These are phyloP conservation scores for Ascobolus immersus DNA, from an alignment of 495 filamentous ascomycete species.

Conservation along the genomic window DNA sequence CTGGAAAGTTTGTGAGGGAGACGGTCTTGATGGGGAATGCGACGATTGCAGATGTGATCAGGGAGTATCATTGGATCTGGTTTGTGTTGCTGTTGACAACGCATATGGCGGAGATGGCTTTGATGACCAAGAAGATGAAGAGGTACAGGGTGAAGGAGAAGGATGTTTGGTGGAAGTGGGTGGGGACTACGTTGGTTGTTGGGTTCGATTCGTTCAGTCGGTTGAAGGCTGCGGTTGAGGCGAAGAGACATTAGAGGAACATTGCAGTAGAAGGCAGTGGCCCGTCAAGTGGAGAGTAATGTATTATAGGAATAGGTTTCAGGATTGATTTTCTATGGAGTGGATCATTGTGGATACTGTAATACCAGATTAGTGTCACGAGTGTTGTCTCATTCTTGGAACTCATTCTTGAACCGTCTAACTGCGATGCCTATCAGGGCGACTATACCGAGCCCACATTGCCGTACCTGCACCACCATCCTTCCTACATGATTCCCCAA, in stretches of 20 bases:
- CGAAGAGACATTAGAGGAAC: conserved; percentile 18
- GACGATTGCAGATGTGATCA: conserved; percentile 22
- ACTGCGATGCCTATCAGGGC: too few species aligned
- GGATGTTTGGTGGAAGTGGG: conserved; percentile 36
- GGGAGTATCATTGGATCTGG: conserved; percentile 18
- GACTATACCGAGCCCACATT: too few species aligned
- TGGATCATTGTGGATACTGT: too few species aligned
- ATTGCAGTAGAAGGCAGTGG: too few species aligned
- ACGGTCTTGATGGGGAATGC: conserved; percentile 20
- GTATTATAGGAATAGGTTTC: too few species aligned
- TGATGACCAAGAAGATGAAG: conserved; percentile 26
- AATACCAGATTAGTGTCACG: too few species aligned
- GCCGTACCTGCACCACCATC: too few species aligned
- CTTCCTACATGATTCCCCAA: too few species aligned
- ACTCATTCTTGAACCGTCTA: too few species aligned
- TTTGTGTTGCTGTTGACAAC: conserved; percentile 23
- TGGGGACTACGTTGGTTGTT: conserved; percentile 30
- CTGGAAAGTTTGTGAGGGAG: conserved; percentile 28
- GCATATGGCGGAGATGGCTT: conserved; percentile 27
- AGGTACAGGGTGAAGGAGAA: conserved; percentile 29
- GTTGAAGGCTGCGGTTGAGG: conserved; percentile 27
- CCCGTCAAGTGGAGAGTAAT: too few species aligned
- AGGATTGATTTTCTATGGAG: too few species aligned
- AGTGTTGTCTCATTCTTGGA: too few species aligned
- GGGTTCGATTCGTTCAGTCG: conserved; percentile 28